Percentiles rank a stretch among this genome's conserved stretches.
Evolutionary conservation across 345 rosid species (phyloP).

Genomic region (Capsella bursapastoris): DNA sequence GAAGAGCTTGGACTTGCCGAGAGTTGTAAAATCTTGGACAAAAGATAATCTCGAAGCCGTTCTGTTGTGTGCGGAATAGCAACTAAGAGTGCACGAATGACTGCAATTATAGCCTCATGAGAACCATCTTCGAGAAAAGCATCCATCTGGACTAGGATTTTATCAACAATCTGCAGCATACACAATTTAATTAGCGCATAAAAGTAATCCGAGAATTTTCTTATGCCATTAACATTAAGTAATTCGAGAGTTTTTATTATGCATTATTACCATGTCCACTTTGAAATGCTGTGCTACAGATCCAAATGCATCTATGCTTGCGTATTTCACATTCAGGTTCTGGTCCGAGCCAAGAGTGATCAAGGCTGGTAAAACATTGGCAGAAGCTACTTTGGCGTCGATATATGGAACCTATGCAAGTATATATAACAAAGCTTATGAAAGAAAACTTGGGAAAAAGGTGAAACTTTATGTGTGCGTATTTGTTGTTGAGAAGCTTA

Average conservation of each 20-base stretch:
- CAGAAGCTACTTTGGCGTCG: conserved; percentile 82
- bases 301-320: conserved; percentile 97
- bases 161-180: conserved; percentile 85
- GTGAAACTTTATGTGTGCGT: conserved; percentile 30
- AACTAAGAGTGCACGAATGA: conserved; percentile 78
- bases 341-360: conserved; percentile 98
- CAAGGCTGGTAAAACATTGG: conserved; percentile 86
- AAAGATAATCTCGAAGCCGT: conserved; percentile 84
- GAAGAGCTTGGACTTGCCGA: conserved; percentile 65
- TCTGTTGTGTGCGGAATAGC: conserved; percentile 96
- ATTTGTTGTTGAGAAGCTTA: conserved; percentile 50
- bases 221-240: conserved; percentile 1
- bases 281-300: conserved; percentile 95
- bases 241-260: not conserved
- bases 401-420: conserved; percentile 70
- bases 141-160: conserved; percentile 98
- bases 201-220: not conserved
- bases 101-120: conserved; percentile 92
- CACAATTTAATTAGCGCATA: conserved; percentile 34
- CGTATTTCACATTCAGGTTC: conserved; percentile 84
- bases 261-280: conserved; percentile 69
- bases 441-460: not conserved
- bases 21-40: conserved; percentile 88
- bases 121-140: conserved; percentile 99
- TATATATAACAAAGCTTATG: conserved; percentile 18